Base-by-base conservation (phyloP, 495 filamentous ascomycete species). In the Aspergillus nanangensis region DNA sequence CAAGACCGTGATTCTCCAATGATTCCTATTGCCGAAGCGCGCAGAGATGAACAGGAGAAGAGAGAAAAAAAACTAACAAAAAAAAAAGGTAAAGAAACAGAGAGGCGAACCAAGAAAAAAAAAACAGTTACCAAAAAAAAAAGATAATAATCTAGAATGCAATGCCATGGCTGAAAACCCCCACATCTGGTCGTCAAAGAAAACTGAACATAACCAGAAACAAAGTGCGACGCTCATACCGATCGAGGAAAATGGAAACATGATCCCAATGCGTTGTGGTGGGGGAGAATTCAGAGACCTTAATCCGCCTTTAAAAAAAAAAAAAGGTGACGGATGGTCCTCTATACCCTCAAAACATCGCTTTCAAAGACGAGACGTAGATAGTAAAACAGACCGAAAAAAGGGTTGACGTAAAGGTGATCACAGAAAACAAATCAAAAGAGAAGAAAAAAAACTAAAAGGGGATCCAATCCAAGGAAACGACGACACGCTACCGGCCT, bases 61-160 rank as follows among this genome's bases (percentile, higher is more conserved):
- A 52, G 15, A 44, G 45, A 47, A 44, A 3, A 52, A 41, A 50
- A 44, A 21, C 25, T 17, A 14, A 41, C 8, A 29, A 29, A 18
- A 42, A 33, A 13, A 43, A 34, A 23, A 35, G n/a, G n/a, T n/a
- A n/a, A n/a, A n/a, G n/a, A n/a, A 31, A 31, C 7, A 3, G 29
- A 31, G 8, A 13, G 17, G 34, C 5, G 15, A 36, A 8, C 17
- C 34, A 59, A 51, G 61, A 62, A 54, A 59, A 61, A 33, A 58
- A 69, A 40, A 56, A 64, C n/a, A 39, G 2, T n/a, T n/a, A n/a
- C n/a, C n/a, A n/a, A n/a, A n/a, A n/a, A n/a, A n/a, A n/a, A n/a
- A n/a, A n/a, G n/a, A n/a, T n/a, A 44, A 66, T 66, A 63, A 63
- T 75, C 73, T 76, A 70, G 61, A 68, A 69, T 66, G 67, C 62